Conservation (phyloP, 306 rosid species). For the Bauhinia variegata region DNA sequence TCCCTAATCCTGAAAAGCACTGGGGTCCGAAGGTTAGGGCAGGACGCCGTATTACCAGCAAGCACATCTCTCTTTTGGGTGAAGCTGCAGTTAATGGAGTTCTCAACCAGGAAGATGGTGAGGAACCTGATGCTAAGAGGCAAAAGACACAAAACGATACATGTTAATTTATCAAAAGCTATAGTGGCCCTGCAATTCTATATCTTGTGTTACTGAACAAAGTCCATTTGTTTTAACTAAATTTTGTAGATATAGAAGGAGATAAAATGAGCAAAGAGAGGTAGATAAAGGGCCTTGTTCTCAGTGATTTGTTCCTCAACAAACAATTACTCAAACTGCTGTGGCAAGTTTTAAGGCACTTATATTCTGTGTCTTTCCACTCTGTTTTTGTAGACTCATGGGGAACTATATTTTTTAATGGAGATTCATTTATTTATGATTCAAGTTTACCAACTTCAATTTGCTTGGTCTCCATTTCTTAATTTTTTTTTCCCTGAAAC, state of each 20-base stretch:
- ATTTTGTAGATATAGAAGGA: slow-evolving; percentile 37
- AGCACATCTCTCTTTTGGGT: slow-evolving; percentile 84
- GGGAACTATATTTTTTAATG: too few relatives aligned
- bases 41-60: slow-evolving; percentile 90
- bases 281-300: slow-evolving; percentile 33
- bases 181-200: slow-evolving; percentile 26
- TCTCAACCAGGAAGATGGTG: slow-evolving; percentile 60
- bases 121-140: slow-evolving; percentile 67
- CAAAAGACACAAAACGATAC: slow-evolving; percentile 54
- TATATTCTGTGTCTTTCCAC: too few relatives aligned
- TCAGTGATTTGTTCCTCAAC: too few relatives aligned
- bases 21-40: slow-evolving; percentile 99
- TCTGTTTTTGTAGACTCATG: too few relatives aligned
- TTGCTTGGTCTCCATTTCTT: too few relatives aligned
- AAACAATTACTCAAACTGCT: too few relatives aligned
- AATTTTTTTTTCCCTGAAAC: too few relatives aligned
- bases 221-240: slow-evolving; percentile 41
- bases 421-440: background rate
- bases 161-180: slow-evolving; percentile 32
- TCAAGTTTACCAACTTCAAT: too few relatives aligned
- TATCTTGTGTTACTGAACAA: slow-evolving; percentile 33
- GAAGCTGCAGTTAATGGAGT: slow-evolving; percentile 64
- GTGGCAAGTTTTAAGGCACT: too few relatives aligned
- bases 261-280: background rate
- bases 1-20: slow-evolving; percentile 93